Evolutionary conservation across 345 rosid genomes (phyloP), one percentile per base, ranked within the genome.

Genomic region (Linum tenue): DNA sequence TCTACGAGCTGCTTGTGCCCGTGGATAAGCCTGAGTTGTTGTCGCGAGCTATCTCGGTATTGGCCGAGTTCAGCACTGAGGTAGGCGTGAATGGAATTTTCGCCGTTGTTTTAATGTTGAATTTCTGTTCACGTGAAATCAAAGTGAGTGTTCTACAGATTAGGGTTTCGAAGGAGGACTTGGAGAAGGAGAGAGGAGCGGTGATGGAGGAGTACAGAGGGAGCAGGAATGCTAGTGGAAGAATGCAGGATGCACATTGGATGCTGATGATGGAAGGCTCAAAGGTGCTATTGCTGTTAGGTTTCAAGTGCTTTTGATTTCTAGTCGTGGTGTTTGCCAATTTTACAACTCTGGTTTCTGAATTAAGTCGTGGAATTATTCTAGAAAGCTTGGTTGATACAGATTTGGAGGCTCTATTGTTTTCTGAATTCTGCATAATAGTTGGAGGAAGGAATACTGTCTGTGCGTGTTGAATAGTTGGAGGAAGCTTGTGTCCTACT

Each of bases 201-300:
- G 92, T 92, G 64, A 72, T 92, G 86, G 98, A 92, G 74, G 98
- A 89, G 79, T 87, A 82, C 77, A 79, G 96, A 79, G 90, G 85
- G 36, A 83, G 76, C 59, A 74, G 98, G 44, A 87, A 87, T 78
- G 98, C 98, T 72, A 83, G 76, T 64, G 95, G 96, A 65, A 81
- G 98, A 77, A 87, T 87, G 88, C 88, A 82, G 71, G 98, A 92
- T 75, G 80, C 95, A 7, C 96, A 87, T 68, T 89, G 98, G 98
- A 63, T 72, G 69, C 67, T 92, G 76, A 77, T 89, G 85, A 85
- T 87, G 96, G 89, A 87, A 75, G 95, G 96, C 67, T 87, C 98
- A 44, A 92, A 92, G 92, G 98, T 91, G 17, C 1, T 50, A 8
- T 12, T 44, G 57, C 43, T 59, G 37, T 61, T 65, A 11, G 22